phyloP scores from a whole-genome alignment of 441 rosid genomes.

The Populus hybrid region DNA sequence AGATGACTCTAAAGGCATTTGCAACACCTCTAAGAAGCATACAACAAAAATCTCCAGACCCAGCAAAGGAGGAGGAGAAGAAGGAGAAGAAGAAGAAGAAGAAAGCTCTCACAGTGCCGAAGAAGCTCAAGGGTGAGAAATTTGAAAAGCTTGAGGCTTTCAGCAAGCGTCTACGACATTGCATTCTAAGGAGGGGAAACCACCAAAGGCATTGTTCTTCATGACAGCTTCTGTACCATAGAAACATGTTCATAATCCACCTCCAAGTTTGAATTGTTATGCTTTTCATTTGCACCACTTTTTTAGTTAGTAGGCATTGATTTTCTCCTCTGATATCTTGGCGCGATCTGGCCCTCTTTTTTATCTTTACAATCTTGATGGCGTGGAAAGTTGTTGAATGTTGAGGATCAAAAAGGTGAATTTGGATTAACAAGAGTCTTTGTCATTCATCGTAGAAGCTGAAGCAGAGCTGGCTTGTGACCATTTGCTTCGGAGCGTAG shows the following conservation, averaged over 20 bases:
- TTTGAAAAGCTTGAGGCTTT: constrained; percentile 77
- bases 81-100: constrained; percentile 23
- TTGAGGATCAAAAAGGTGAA: background rate
- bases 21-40: constrained; percentile 50
- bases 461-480: background rate
- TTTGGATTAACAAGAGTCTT: background rate
- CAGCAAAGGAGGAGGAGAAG: constrained; percentile 23
- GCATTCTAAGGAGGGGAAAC: constrained; percentile 64
- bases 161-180: constrained; percentile 61
- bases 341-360: background rate
- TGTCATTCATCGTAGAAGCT: background rate
- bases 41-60: constrained; percentile 27
- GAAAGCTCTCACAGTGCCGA: constrained; percentile 35
- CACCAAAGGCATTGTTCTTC: constrained; percentile 61
- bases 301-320: constrained; percentile 4
- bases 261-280: background rate
- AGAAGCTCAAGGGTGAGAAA: constrained; percentile 64
- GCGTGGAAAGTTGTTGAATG: background rate
- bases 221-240: constrained; percentile 30
- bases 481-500: too few relatives aligned
- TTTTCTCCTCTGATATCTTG: background rate
- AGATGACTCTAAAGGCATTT: constrained; percentile 46
- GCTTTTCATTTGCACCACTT: background rate
- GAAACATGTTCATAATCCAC: constrained; percentile 19
- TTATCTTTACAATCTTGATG: background rate